Conservation (phyloP, 2,329 filamentous ascomycete genomes). For the Colletotrichum eremochloae region DNA sequence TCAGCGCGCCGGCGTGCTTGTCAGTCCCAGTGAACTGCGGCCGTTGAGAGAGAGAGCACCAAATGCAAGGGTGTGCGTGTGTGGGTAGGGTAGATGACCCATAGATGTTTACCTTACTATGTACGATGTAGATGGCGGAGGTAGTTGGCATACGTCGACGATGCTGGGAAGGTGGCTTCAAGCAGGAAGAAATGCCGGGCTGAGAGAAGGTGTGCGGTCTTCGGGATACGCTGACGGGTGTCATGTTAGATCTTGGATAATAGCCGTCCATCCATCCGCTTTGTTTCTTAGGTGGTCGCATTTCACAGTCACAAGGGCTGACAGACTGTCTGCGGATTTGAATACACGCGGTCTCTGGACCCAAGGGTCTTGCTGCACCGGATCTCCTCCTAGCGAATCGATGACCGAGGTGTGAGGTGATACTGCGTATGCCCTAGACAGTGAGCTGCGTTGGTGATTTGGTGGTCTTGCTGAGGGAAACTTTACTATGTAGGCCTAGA, state of each 20-base stretch:
- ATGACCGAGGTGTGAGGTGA: constrained; percentile 31
- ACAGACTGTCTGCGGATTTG: neutral
- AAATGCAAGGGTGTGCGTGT: constrained; percentile 31
- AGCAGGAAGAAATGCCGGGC: neutral
- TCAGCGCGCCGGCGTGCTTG: constrained; percentile 6
- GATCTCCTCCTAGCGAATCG: constrained; percentile 17
- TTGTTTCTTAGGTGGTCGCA: too few species aligned
- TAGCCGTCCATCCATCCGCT: neutral
- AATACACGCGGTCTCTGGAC: neutral
- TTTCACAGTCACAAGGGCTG: neutral
- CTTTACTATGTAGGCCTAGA: constrained; percentile 13
- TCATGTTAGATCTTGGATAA: neutral
- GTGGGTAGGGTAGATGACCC: constrained; percentile 8
- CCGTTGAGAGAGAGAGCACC: constrained; percentile 26
- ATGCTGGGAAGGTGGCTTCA: neutral
- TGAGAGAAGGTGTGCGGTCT: neutral
- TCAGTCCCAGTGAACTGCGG: constrained; percentile 32
- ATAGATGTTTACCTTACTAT: constrained; percentile 19
- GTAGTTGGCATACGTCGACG: constrained; percentile 17
- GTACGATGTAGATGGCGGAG: constrained; percentile 9
- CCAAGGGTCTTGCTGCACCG: constrained; percentile 11
- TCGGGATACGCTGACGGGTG: neutral
- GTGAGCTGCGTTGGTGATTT: constrained; percentile 32
- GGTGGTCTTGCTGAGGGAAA: constrained; percentile 24
- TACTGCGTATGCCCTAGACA: constrained; percentile 22